Base-by-base conservation (phyloP, 176 grass and related monocot genomes). In the Musa beccarii region DNA sequence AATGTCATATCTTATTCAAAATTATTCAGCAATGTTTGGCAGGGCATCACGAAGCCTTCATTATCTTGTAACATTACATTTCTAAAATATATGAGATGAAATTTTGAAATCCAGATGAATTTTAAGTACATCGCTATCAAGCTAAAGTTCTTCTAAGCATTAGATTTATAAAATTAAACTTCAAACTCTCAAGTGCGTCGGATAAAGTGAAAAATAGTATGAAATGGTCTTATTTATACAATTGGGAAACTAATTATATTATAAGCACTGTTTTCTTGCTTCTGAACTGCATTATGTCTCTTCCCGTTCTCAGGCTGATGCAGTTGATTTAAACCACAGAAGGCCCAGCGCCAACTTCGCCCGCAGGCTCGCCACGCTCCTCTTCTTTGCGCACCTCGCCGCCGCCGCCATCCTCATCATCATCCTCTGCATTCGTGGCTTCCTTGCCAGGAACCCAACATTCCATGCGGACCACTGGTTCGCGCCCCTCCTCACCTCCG, bases 361-460 rank as follows among this genome's bases (percentile, higher is more conserved):
- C 43, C 78, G 88, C 52, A 82, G 72, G 56, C 51, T 85, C 55
- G 84, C 84, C 19, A 86, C 85, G 75, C 2, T 82, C 73, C 71
- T 91, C 55, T 98, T 98, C 82, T 74, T 91, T 16, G 11, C 82
- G 5, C 90, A 98, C 85, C 81, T 91, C 61, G 5, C 94, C 50
- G 81, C 72, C 85, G 86, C 93, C 73, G 66, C 72, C 77, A 78
- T 86, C 66, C 74, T 94, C 72, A 78, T 92, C 78, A 64, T 83
- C 62, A 89, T 89, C 79, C 88, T 98, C 16, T 76, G 82, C 15
- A 54, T 90, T 23, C 73, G 85, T 20, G 86, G 90, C 51, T 89
- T 86, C 77, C 80, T 81, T 49, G 84, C 85, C 66, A 84, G 75
- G 64, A 87, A 63, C 55, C 88, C 78, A 72, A 8, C 26, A 24